phyloP scores from a whole-genome alignment of 2,329 filamentous ascomycete genomes.

The Herpotrichia juniperi region DNA sequence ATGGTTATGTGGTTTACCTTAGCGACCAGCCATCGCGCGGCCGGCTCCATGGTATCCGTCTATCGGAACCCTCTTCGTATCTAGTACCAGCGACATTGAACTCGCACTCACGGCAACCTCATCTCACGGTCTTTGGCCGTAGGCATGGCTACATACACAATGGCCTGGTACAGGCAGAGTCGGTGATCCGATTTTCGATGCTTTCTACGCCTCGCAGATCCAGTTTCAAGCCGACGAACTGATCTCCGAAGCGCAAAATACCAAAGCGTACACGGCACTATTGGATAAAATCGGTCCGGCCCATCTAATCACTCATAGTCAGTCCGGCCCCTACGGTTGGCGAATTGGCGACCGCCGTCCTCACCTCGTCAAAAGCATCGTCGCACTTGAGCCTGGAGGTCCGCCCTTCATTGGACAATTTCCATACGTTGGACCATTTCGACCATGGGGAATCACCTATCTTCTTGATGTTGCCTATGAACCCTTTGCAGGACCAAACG shows the following conservation, averaged over 20 bases:
- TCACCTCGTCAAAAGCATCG: conserved; percentile 54
- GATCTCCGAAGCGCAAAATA: conserved; percentile 39
- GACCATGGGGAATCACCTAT: conserved; percentile 41
- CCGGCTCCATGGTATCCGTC: no score
- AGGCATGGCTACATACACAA: conserved; percentile 52
- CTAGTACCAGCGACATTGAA: conserved; percentile 17
- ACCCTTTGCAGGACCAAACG: conserved; percentile 33
- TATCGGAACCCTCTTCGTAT: no score
- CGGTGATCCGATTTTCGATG: conserved; percentile 57
- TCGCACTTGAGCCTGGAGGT: conserved; percentile 61
- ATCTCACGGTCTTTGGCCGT: conserved; percentile 49
- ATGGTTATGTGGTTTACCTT: no score
- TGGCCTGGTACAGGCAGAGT: conserved; percentile 45
- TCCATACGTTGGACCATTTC: conserved; percentile 22
- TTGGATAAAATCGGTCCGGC: conserved; percentile 52
- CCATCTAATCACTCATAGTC: no score
- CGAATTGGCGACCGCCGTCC: conserved; percentile 58
- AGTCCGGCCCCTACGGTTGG: no score
- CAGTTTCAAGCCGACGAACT: conserved; percentile 40
- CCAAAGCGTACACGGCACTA: conserved; percentile 49
- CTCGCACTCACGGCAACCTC: conserved; percentile 45
- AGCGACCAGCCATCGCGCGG: no score
- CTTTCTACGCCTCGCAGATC: conserved; percentile 54
- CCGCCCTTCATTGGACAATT: conserved; percentile 53
- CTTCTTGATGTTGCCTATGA: conserved; percentile 39